Percentiles rank a stretch among this genome's conserved stretches.
These are phyloP conservation scores for Salix exigua DNA, from an alignment of 345 rosid genomes.

Conservation along the genomic window DNA sequence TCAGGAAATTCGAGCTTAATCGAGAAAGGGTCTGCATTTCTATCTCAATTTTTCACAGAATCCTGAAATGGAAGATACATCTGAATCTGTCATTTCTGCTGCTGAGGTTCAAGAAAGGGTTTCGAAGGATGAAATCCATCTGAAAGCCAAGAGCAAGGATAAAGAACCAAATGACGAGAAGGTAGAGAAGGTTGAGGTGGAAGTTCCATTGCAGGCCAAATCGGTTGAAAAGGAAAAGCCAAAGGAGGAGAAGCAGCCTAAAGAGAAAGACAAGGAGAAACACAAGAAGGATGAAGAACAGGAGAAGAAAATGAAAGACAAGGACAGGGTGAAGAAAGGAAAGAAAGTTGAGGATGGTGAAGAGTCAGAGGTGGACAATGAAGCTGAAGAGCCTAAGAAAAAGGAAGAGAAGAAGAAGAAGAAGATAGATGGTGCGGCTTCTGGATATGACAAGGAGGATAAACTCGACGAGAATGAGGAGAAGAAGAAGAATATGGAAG, in stretches of 20 bases:
- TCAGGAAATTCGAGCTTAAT: slow-evolving; percentile 23
- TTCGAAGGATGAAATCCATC: slow-evolving; percentile 51
- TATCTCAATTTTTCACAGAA: slow-evolving; percentile 12
- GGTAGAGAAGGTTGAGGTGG: slow-evolving; percentile 39
- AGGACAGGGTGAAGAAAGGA: background rate
- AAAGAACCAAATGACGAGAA: slow-evolving; percentile 24
- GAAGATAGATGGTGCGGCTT: background rate
- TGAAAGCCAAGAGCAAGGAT: slow-evolving; percentile 50
- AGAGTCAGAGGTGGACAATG: slow-evolving; percentile 2
- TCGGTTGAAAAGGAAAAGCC: slow-evolving; percentile 50
- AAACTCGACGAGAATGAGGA: slow-evolving; percentile 7
- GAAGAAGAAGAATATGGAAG: slow-evolving; percentile 11
- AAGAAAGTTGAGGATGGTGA: background rate
- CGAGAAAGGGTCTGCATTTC: slow-evolving; percentile 14
- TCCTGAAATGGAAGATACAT: slow-evolving; percentile 28
- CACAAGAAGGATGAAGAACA: background rate
- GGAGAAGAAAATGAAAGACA: background rate
- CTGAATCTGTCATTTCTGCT: slow-evolving; percentile 23
- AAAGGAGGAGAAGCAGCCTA: slow-evolving; percentile 4
- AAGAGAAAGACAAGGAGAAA: slow-evolving; percentile 5
- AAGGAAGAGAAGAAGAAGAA: slow-evolving; percentile 17
- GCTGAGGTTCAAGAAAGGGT: slow-evolving; percentile 32
- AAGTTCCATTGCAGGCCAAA: slow-evolving; percentile 56
- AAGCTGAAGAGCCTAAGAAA: slow-evolving; percentile 7
- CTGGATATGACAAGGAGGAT: background rate